phyloP scores from a whole-genome alignment of 2,329 filamentous ascomycete species.

The Aspergillus caelatus region DNA sequence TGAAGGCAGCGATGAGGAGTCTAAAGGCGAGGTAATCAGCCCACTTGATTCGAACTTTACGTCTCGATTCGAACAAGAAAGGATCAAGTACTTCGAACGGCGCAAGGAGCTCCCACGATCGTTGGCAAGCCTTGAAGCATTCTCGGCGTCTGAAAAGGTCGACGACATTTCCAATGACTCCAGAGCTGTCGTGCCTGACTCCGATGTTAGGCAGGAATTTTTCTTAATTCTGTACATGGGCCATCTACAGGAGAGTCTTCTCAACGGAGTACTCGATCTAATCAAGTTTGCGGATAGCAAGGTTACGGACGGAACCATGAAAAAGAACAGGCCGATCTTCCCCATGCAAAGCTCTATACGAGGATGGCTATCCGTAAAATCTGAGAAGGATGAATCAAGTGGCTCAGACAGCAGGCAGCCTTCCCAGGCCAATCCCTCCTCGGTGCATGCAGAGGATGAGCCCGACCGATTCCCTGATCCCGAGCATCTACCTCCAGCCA shows the following conservation, averaged over 20 bases:
- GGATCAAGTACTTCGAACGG: conserved; percentile 56
- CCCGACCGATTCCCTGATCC: conserved; percentile 55
- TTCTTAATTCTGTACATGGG: conserved; percentile 66
- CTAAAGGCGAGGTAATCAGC: conserved; percentile 51
- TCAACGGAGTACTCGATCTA: conserved; percentile 62
- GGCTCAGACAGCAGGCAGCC: conserved; percentile 17
- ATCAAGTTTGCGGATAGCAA: conserved; percentile 68
- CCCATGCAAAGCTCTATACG: conserved; percentile 63
- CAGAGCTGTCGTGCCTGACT: conserved; percentile 18
- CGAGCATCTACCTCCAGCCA: conserved; percentile 69
- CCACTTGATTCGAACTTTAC: conserved; percentile 63
- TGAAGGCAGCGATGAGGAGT: conserved; percentile 53
- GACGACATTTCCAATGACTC: conserved; percentile 30
- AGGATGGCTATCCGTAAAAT: conserved; percentile 56
- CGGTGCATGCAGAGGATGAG: conserved; percentile 57
- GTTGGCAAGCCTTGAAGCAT: conserved; percentile 44
- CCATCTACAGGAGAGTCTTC: conserved; percentile 62
- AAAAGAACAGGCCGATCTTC: conserved; percentile 62
- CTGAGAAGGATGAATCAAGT: conserved; percentile 13
- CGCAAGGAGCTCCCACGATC: conserved; percentile 52
- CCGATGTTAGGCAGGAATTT: conserved; percentile 57
- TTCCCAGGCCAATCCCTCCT: conserved; percentile 29
- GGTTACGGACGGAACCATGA: conserved; percentile 64
- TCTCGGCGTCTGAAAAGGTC: conserved; percentile 30
- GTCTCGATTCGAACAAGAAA: conserved; percentile 53